Evolutionary conservation across 208 protist genomes (phyloP).

Genomic region (Acanthamoeba royreba): DNA sequence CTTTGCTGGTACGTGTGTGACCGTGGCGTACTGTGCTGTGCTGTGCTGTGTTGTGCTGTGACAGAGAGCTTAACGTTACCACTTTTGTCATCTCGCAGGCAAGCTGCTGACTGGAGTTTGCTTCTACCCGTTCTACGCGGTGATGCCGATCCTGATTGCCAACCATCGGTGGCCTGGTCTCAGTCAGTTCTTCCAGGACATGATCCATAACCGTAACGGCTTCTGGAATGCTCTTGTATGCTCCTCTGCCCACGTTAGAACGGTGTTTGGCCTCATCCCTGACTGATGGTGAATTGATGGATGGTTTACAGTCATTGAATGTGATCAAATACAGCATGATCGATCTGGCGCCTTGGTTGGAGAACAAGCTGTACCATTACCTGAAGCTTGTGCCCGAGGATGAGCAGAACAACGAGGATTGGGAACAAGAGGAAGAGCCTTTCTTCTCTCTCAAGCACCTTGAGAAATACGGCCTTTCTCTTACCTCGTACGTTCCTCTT

Average conservation of each 20-base stretch:
- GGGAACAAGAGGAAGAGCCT: neutral
- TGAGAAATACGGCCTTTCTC: neutral
- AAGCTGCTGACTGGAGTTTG: neutral
- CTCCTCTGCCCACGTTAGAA: neutral
- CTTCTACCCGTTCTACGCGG: slow-evolving; percentile 1
- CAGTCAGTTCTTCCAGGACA: neutral
- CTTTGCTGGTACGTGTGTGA: neutral
- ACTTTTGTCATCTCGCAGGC: neutral
- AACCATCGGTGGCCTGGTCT: neutral
- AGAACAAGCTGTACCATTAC: slow-evolving; percentile 3
- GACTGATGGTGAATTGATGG: neutral
- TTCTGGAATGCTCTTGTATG: neutral
- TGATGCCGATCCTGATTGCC: neutral
- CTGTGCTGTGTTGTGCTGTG: neutral
- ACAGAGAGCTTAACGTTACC: neutral
- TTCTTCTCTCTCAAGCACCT: neutral
- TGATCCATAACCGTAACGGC: neutral
- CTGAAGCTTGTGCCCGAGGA: neutral
- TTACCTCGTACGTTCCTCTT: neutral
- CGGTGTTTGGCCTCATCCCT: neutral
- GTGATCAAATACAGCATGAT: slow-evolving; percentile 7
- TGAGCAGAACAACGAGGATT: neutral
- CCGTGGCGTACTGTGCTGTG: neutral
- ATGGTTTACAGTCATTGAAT: neutral
- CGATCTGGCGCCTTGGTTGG: neutral